Conservation (phyloP, 2,329 filamentous ascomycete species). For the Botrytis byssoidea region DNA sequence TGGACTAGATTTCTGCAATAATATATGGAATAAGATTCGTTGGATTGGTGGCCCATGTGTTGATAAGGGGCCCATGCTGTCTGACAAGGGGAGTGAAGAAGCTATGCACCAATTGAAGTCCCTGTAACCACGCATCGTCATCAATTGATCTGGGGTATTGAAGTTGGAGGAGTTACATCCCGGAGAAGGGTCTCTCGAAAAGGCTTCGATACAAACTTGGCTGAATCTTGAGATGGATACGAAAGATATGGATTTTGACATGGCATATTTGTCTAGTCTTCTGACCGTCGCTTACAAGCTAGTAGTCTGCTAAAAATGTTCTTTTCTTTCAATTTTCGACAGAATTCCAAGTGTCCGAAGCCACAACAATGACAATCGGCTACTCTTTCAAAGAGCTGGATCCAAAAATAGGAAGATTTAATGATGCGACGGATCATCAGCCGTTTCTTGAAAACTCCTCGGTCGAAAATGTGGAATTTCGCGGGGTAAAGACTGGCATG, state of each 20-base stretch:
- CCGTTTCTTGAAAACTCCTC: constrained; percentile 1
- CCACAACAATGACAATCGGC: not conserved
- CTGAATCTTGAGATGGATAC: not conserved
- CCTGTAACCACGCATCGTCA: not conserved
- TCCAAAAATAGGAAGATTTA: not conserved
- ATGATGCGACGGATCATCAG: not conserved
- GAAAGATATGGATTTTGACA: not conserved
- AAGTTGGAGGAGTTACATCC: not conserved
- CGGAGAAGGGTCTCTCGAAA: not conserved
- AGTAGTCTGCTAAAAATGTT: too few species aligned
- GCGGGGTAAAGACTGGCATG: constrained; percentile 14
- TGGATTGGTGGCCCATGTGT: not conserved
- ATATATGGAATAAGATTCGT: not conserved
- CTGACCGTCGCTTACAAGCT: not conserved
- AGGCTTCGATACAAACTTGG: not conserved
- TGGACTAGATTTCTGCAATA: not conserved
- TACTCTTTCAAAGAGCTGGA: not conserved
- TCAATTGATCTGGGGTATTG: not conserved
- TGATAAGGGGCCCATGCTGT: not conserved
- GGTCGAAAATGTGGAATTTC: constrained; percentile 3
- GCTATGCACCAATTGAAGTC: not conserved
- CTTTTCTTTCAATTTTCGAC: not conserved
- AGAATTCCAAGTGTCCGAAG: too few species aligned
- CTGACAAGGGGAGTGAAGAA: not conserved
- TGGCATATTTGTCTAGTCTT: not conserved